Evolutionary conservation across 139 green algal species (phyloP), one percentile per base, ranked within the genome.

Genomic region (Auxenochlorella protothecoides): DNA sequence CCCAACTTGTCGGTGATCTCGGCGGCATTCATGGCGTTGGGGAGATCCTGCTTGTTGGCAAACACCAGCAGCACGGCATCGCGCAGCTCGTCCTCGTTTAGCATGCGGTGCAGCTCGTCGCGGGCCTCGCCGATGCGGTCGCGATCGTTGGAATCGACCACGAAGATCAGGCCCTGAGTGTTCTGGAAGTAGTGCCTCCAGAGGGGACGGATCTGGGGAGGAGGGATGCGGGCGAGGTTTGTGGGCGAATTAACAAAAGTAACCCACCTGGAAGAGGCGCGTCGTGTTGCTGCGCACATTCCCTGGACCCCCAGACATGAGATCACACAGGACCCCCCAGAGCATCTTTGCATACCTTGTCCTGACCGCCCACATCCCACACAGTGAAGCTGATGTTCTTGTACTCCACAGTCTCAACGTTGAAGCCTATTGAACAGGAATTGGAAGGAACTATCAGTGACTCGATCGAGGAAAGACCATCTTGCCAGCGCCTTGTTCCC

Each of bases 21-120:
- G 65, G 94, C 94, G n/a, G 93, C 91, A 74, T 95, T 97, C 95
- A 99, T 99, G 7, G 94, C 94, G 79, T 98, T 97, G 11, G 94
- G 94, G 85, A 99, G 84, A 82, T 99, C 95, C 86, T 99, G 95
- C 85, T 99, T 99, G 90, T 99, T 99, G 77, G 95, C 95, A 79
- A 99, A 98, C 53, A 98, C 92, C 60, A 98, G 81, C 79, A 98
- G 87, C 66, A 97, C 92, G 9, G 94, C 95, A 59, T 98, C 91
- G 73, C 93, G 92, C 76, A 98, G 87, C 84, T 97, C 94, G 69
- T 98, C 95, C 84, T 98, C 95, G 83, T 97, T 98, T 54, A 99
- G 82, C 94, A 99, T 99, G 59, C 95, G 83, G 82, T 98, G 93
- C 71, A 99, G 87, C 87, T 99, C 95, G 74, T 99, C 95, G 54